Base-by-base conservation (phyloP, 2,329 filamentous ascomycete genomes). In the Rutstroemia sp. region DNA sequence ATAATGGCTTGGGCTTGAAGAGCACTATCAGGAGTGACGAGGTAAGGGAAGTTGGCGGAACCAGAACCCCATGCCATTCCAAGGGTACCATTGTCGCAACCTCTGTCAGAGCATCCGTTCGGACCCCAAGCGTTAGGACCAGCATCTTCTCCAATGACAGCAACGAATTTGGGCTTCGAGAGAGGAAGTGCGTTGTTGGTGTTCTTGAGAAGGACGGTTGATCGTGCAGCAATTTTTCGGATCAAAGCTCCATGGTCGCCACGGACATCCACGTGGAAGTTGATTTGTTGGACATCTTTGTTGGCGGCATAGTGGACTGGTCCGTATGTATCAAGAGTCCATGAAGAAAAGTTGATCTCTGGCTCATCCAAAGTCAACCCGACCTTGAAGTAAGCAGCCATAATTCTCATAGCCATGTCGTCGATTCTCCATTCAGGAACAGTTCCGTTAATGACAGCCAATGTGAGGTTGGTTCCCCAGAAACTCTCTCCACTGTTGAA, bases 181-280 rank as follows among this genome's bases (percentile, higher is more conserved):
- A 96, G 77, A 0, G 92, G 92, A 34, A 97, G 76, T 2, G 79
- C 78, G 14, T 85, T 84, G 3, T 77, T 74, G 5, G 71, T 76
- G 72, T 97, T 96, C 79, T 97, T 99, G 62, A 99, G 77, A 10
- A 99, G 77, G 6, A 99, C 91, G 2, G 87, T 91, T 16, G 88
- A 90, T 71, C 88, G 87, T 51, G 87, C 86, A 14, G 82, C 91
- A 52, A 89, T 80, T 62, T 90, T 81, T 37, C 91, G 85, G 61
- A 95, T 92, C 52, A 90, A 73, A 21, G 73, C 68, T 47, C 76
- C 84, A 69, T 96, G 92, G 55, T 92, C 78, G 44, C 73, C 79
- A 54, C 85, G 88, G n/a, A 95, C 92, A 67, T 96, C 85, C 23
- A 96, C 82, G 62, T 92, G 89, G 64, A 83, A 79, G 72, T 96